Evolutionary conservation across 192 early-diverging fungal species (phyloP).

Genomic region (Coemansia sp.): DNA sequence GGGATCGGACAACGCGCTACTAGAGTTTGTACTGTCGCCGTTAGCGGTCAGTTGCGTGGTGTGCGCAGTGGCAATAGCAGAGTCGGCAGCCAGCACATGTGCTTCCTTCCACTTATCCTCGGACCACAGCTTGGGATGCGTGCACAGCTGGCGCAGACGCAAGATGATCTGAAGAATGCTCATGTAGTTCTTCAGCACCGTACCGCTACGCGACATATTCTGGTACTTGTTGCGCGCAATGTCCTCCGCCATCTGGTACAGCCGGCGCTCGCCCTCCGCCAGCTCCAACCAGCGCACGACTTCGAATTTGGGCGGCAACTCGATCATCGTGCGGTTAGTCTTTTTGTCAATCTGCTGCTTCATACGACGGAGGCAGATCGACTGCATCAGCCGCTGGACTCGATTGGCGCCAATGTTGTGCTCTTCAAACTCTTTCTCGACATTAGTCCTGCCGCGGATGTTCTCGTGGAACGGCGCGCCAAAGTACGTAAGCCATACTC

Average conservation of each 20-base stretch:
- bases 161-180: slow-evolving; percentile 58
- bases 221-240: slow-evolving; percentile 68
- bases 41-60: slow-evolving; percentile 1
- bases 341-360: slow-evolving; percentile 70
- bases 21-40: not conserved
- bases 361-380: slow-evolving; percentile 76
- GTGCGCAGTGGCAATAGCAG: slow-evolving; percentile 15
- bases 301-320: slow-evolving; percentile 68
- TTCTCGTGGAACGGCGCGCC: slow-evolving; percentile 71
- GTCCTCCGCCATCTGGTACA: slow-evolving; percentile 69
- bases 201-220: slow-evolving; percentile 63
- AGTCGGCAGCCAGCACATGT: slow-evolving; percentile 31
- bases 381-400: slow-evolving; percentile 56
- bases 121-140: slow-evolving; percentile 62
- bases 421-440: slow-evolving; percentile 17
- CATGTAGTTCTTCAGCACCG: slow-evolving; percentile 69
- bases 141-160: slow-evolving; percentile 71
- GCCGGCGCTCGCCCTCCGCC: slow-evolving; percentile 65
- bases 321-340: slow-evolving; percentile 79
- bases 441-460: slow-evolving; percentile 36
- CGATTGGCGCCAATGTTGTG: slow-evolving; percentile 44
- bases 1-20: not conserved
- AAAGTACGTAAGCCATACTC: slow-evolving; percentile 80
- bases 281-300: slow-evolving; percentile 67
- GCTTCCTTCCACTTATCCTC: slow-evolving; percentile 54